Conservation (phyloP, 148 eudicot genomes). For the Fagopyrum homotropicum region DNA sequence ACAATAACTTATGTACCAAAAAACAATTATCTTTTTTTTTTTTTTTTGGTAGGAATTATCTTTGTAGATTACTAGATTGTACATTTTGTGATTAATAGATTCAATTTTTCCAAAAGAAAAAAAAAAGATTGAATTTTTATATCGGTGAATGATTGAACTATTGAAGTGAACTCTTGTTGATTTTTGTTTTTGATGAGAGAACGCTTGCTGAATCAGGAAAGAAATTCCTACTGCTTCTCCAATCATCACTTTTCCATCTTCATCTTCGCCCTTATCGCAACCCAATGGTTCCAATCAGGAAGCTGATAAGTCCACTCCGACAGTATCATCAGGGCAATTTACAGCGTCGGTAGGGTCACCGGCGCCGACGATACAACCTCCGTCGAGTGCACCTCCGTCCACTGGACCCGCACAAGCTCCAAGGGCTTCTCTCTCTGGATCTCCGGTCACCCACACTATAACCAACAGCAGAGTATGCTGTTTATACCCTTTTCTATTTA, state of each 20-base stretch:
- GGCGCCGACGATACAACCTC: not conserved
- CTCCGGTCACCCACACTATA: slow-evolving; percentile 23
- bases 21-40: too few relatives aligned
- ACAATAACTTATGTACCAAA: too few relatives aligned
- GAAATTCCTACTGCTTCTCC: not conserved
- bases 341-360: slow-evolving; percentile 2
- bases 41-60: too few relatives aligned
- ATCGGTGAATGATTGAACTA: too few relatives aligned
- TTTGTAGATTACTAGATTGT: too few relatives aligned
- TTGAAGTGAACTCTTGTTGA: not conserved
- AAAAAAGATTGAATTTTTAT: too few relatives aligned
- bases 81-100: too few relatives aligned
- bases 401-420: slow-evolving; percentile 9
- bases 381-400: not conserved
- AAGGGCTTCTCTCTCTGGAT: slow-evolving; percentile 16
- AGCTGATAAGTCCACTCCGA: not conserved
- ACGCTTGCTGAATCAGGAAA: not conserved
- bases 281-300: not conserved
- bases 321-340: not conserved
- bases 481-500: not conserved
- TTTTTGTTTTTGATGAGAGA: too few relatives aligned
- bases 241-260: not conserved
- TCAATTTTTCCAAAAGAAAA: too few relatives aligned
- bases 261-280: not conserved
- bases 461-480: slow-evolving; percentile 27